Evolutionary conservation across 441 rosid genomes (phyloP).

Genomic region (Rhodomyrtus psidioides): DNA sequence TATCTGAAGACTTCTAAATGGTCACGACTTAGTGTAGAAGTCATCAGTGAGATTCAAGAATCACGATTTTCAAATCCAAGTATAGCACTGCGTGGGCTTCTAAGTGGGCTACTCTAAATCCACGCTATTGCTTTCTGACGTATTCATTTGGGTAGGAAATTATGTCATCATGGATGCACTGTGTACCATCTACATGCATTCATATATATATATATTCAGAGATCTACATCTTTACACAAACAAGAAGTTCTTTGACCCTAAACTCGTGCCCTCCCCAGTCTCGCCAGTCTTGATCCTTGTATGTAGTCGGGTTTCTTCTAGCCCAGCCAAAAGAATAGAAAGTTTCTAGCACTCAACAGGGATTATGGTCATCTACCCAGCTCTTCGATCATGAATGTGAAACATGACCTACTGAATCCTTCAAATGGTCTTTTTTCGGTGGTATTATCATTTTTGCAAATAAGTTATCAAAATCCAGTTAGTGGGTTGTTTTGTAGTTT

Average conservation of each 20-base stretch:
- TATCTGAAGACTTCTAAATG: neutral
- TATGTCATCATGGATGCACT: neutral
- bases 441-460: neutral
- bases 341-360: neutral
- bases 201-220: neutral
- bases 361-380: neutral
- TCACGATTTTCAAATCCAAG: neutral
- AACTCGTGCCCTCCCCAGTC: neutral
- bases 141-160: neutral
- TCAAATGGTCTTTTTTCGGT: neutral
- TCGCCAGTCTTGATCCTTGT: neutral
- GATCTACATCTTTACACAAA: neutral
- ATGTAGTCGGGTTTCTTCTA: neutral
- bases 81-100: neutral
- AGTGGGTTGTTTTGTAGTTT: neutral
- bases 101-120: neutral
- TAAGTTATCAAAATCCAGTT: neutral
- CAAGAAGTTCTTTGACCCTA: neutral
- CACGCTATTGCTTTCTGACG: neutral
- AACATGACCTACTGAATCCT: neutral
- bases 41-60: neutral
- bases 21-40: neutral
- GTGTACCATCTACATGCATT: neutral
- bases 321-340: neutral
- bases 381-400: neutral